These are phyloP conservation scores for Massarina eburnea DNA, from an alignment of 2,329 filamentous ascomycete genomes.

Conservation along the genomic window DNA sequence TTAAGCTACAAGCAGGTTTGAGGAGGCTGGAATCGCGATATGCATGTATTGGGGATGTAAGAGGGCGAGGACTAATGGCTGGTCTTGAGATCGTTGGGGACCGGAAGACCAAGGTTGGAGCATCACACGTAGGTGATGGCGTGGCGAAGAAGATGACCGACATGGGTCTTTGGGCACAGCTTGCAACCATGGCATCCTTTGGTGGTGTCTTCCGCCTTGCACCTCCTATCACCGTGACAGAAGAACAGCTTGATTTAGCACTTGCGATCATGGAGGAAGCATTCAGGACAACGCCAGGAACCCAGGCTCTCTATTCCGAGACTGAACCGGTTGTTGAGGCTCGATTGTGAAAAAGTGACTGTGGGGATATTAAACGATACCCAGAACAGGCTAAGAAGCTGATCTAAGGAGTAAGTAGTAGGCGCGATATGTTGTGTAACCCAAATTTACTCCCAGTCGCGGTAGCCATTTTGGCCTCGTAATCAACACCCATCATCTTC, in stretches of 20 bases:
- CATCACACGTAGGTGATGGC: slow-evolving; percentile 49
- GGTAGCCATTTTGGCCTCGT: too few relatives aligned
- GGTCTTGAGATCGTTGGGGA: slow-evolving; percentile 62
- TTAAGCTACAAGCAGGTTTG: slow-evolving; percentile 53
- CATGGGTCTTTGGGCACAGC: slow-evolving; percentile 59
- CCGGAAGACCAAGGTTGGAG: slow-evolving; percentile 51
- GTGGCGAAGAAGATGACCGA: slow-evolving; percentile 54
- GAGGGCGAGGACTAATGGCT: slow-evolving; percentile 60
- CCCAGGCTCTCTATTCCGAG: slow-evolving; percentile 2
- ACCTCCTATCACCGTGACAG: slow-evolving; percentile 60
- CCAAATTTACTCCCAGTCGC: too few relatives aligned
- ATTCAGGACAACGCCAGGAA: slow-evolving; percentile 4
- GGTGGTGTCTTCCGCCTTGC: slow-evolving; percentile 60
- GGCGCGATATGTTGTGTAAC: too few relatives aligned
- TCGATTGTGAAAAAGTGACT: not conserved
- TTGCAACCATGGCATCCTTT: slow-evolving; percentile 55
- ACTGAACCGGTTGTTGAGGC: not conserved
- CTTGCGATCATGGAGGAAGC: slow-evolving; percentile 6
- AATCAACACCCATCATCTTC: too few relatives aligned
- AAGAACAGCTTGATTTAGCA: slow-evolving; percentile 15
- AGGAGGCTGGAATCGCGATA: slow-evolving; percentile 52
- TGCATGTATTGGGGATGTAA: slow-evolving; percentile 63
- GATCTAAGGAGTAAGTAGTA: too few relatives aligned
- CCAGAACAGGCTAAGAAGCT: not conserved
- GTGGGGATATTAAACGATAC: too few relatives aligned